Percentiles rank a stretch among this genome's conserved stretches.
Conservation (phyloP, 1,284 basidiomycete genomes). For the Sutorius eximius region DNA sequence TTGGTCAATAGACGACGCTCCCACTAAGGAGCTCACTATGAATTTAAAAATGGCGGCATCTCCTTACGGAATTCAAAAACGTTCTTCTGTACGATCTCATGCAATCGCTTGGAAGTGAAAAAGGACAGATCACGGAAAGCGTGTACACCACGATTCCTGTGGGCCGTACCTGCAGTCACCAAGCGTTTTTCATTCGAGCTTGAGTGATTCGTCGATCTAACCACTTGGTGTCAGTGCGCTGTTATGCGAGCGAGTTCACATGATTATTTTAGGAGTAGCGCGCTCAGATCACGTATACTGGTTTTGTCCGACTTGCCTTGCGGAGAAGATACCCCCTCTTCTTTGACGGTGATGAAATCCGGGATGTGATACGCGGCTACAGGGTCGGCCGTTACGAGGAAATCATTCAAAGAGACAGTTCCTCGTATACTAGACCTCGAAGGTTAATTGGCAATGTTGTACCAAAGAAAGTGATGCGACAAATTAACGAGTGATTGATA, state of each 20-base stretch:
- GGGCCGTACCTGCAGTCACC: constrained; percentile 67
- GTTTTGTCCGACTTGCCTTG: constrained; percentile 51
- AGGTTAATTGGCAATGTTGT: constrained; percentile 8
- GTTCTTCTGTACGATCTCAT: constrained; percentile 57
- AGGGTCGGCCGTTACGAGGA: constrained; percentile 24
- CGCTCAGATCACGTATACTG: background rate
- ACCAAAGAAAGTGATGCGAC: constrained; percentile 1
- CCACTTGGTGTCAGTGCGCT: constrained; percentile 16
- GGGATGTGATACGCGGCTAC: constrained; percentile 66
- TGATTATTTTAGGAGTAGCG: background rate
- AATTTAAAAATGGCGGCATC: constrained; percentile 63
- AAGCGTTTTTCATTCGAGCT: constrained; percentile 83
- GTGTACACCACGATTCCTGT: background rate
- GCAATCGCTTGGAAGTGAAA: constrained; percentile 5
- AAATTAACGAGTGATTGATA: background rate
- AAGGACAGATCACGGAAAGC: constrained; percentile 2
- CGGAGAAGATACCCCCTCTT: constrained; percentile 76
- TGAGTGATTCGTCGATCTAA: constrained; percentile 76
- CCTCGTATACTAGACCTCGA: constrained; percentile 11
- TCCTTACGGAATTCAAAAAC: constrained; percentile 60
- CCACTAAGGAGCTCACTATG: constrained; percentile 45
- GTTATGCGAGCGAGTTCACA: background rate
- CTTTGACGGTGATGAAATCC: constrained; percentile 76
- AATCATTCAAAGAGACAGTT: constrained; percentile 8
- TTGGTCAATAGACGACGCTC: constrained; percentile 6